Conservation (phyloP, 1,139 yeast genomes). For the Blastobotrys apis region DNA sequence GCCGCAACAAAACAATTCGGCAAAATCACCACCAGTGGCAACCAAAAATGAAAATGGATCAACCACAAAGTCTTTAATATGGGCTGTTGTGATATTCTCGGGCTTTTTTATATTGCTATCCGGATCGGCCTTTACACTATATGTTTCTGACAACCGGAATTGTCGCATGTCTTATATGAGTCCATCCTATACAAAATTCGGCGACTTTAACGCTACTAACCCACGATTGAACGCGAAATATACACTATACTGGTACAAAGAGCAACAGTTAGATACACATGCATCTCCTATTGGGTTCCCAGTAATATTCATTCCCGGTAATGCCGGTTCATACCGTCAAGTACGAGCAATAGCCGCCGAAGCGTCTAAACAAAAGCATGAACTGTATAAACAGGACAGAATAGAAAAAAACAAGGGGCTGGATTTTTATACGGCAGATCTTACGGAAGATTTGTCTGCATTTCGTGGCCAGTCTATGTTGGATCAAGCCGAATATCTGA, state of each 20-base stretch:
- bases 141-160: slow-evolving; percentile 20
- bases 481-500: slow-evolving; percentile 90
- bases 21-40: too few species aligned
- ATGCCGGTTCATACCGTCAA: slow-evolving; percentile 92
- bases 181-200: slow-evolving; percentile 70
- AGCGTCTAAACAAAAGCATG: slow-evolving; percentile 47
- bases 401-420: slow-evolving; percentile 8
- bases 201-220: slow-evolving; percentile 65
- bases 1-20: too few species aligned
- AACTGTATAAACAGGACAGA: not conserved
- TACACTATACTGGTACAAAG: slow-evolving; percentile 61
- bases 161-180: slow-evolving; percentile 31
- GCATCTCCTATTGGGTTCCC: slow-evolving; percentile 67
- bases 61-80: too few species aligned
- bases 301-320: slow-evolving; percentile 90
- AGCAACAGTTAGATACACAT: slow-evolving; percentile 30
- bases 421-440: slow-evolving; percentile 78
- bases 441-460: slow-evolving; percentile 94
- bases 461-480: slow-evolving; percentile 89
- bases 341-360: slow-evolving; percentile 82
- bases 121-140: slow-evolving; percentile 15
- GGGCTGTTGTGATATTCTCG: slow-evolving; percentile 9
- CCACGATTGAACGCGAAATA: slow-evolving; percentile 59
- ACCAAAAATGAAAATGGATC: too few species aligned
- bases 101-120: slow-evolving; percentile 13